Evolutionary conservation across 2,329 filamentous ascomycete genomes (phyloP), one percentile per base, ranked within the genome.

Genomic region (Aspergillus carbonarius): DNA sequence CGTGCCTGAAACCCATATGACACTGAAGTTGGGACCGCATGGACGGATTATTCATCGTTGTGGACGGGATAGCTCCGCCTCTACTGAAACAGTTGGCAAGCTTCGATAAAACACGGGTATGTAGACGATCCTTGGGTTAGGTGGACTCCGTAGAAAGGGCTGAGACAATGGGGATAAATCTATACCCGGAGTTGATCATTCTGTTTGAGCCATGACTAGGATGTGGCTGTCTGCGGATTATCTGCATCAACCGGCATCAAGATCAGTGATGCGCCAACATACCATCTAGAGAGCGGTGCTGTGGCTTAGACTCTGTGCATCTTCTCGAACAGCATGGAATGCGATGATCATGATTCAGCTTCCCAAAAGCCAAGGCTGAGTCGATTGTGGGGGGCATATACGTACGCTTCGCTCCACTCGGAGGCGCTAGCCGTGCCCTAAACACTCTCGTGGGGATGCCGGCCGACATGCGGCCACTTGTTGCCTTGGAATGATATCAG

Each of bases 381-480:
- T 32, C 17, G 25, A 20, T 4, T 6, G 37, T 42, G 51, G 51
- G 51, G 34, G 27, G 8, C 18, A n/a, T n/a, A 42, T 54, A 54
- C 51, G 51, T 54, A 54, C 44, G 51, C 51, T 17, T 44, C 6
- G 39, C 44, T 54, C 51, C 51, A 54, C 51, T 54, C n/a, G 18
- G 51, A 42, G 37, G 37, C 37, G 37, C 51, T 54, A 54, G 35
- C 27, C 25, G 23, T 42, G 51, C 51, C 51, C 51, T 44, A 48
- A 47, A 48, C 15, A 15, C 25, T 48, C 44, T 42, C 17, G 17
- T 34, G 50, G 50, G 25, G 18, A 44, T 32, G 18, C 40, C 50
- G 17, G 23, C 35, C 37, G 27, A 18, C n/a, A 25, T 25, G 35
- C 39, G 39, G 37, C 40, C 25, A 27, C 27, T 23, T 40, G 6